Evolutionary conservation across 768 basidiomycete genomes (phyloP).

Genomic region (Aureoboletus auriporus): DNA sequence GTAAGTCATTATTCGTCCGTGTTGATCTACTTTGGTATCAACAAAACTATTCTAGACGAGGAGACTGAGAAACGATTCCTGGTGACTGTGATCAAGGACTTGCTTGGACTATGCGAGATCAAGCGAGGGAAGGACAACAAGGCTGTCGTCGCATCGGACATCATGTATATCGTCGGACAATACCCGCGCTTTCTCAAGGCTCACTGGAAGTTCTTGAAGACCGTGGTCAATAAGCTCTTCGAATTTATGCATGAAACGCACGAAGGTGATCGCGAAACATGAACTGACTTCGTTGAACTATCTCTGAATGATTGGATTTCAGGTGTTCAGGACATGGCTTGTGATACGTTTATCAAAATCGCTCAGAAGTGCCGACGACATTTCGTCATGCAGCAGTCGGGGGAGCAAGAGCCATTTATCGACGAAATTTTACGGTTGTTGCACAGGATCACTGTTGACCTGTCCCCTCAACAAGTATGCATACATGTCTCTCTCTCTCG

Average conservation of each 20-base stretch:
- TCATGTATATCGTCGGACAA: slow-evolving; percentile 99
- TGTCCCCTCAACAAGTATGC: slow-evolving; percentile 78
- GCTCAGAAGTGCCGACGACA: slow-evolving; percentile 97
- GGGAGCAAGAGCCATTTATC: slow-evolving; percentile 95
- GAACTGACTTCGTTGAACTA: slow-evolving; percentile 1
- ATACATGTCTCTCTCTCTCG: not conserved
- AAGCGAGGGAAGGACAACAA: slow-evolving; percentile 99
- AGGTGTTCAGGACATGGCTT: slow-evolving; percentile 99
- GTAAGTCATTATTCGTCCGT: slow-evolving; percentile 44
- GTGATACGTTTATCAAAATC: slow-evolving; percentile 99
- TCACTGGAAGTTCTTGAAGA: slow-evolving; percentile 99
- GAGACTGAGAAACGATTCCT: slow-evolving; percentile 99
- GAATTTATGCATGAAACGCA: slow-evolving; percentile 99
- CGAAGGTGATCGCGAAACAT: slow-evolving; percentile 54
- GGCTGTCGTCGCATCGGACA: slow-evolving; percentile 93
- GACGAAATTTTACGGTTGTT: slow-evolving; percentile 92
- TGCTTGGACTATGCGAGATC: slow-evolving; percentile 95
- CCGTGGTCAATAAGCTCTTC: slow-evolving; percentile 98
- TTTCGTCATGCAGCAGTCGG: slow-evolving; percentile 98
- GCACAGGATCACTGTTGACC: slow-evolving; percentile 91
- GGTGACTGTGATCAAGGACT: slow-evolving; percentile 97
- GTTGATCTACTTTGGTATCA: not conserved
- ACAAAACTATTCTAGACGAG: slow-evolving; percentile 59
- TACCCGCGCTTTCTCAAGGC: slow-evolving; percentile 99
- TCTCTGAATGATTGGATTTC: slow-evolving; percentile 1